Evolutionary conservation across 805 yeast genomes (phyloP), one percentile per base, ranked within the genome.

Genomic region (Millerozyma acaciae): DNA sequence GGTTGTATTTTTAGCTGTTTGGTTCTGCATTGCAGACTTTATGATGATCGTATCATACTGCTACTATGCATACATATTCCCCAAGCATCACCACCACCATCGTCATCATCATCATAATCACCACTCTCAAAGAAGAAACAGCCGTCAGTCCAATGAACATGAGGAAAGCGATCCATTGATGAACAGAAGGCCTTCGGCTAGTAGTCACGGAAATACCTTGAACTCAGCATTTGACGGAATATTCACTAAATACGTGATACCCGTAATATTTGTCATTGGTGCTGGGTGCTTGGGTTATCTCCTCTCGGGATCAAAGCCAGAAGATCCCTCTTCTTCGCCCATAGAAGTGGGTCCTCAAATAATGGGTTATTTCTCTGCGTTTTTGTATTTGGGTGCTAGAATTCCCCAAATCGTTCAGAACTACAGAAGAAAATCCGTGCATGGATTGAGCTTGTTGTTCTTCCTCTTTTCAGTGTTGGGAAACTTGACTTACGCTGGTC

Each of bases 391-490:
- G 43, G 76, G 84, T 6, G 93, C 93, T 3, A 63, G 87, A 43
- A 72, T 50, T 47, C 98, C 98, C 0, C 98, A 90, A 58, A 83
- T 90, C 34, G 62, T 74, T 37, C 94, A 84, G 51, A 90, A 90
- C 60, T 75, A 79, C 54, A 65, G 65, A 29, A 75, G 95, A 43
- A 77, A 80, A 48, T 83, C 95, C 4, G 88, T 88, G 35, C 73
- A 76, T 36, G 97, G 97, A 2, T 80, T 93, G 47, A 82, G 96
- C 35, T 74, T 90, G 41, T 73, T 86, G 33, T 84, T 84, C 58
- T 83, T 84, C 61, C 57, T 84, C 43, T 77, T 83, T 42, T 80
- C 89, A 19, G 73, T 83, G 7, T 61, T 82, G 47, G 94, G 93
- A 13, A 84, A 84, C 53, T 50, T 83, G 41, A 79, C 90, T 4